Percentiles rank a stretch among this genome's conserved stretches.
Evolutionary conservation across 2,329 filamentous ascomycete species (phyloP).

Genomic region (Sporothrix curviconia): DNA sequence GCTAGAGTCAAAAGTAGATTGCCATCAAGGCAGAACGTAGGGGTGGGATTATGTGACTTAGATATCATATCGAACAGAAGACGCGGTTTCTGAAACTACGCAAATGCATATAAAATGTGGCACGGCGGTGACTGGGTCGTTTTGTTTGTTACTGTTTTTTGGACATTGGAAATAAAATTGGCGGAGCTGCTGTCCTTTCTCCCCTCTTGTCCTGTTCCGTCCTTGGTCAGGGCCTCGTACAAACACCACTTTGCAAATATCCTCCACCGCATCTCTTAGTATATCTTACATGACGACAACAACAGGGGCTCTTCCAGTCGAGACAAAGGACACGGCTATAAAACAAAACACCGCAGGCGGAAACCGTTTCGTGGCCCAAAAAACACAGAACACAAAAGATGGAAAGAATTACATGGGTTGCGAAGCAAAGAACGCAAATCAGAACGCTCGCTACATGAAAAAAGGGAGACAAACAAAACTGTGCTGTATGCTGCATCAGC

Average conservation of each 20-base stretch:
- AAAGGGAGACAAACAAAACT: background rate
- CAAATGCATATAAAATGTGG: too few species aligned
- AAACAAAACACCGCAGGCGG: background rate
- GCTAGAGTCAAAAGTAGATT: background rate
- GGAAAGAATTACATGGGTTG: background rate
- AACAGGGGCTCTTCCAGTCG: background rate
- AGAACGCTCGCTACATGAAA: background rate
- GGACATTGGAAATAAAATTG: background rate
- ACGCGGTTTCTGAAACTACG: too few species aligned
- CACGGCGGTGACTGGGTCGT: background rate
- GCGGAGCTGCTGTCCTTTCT: background rate
- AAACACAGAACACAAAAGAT: background rate
- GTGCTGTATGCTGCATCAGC: background rate
- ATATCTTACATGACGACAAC: slow-evolving; percentile 3
- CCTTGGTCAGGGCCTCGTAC: background rate
- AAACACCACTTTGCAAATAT: background rate
- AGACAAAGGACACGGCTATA: background rate
- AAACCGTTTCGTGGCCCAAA: background rate
- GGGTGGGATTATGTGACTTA: too few species aligned
- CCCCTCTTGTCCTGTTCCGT: background rate
- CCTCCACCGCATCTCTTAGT: background rate
- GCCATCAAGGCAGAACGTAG: background rate
- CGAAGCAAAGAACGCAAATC: background rate
- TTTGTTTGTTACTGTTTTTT: background rate
- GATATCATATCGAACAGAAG: background rate